These are phyloP conservation scores for Russula vinacea DNA, from an alignment of 768 basidiomycete species.

Conservation along the genomic window DNA sequence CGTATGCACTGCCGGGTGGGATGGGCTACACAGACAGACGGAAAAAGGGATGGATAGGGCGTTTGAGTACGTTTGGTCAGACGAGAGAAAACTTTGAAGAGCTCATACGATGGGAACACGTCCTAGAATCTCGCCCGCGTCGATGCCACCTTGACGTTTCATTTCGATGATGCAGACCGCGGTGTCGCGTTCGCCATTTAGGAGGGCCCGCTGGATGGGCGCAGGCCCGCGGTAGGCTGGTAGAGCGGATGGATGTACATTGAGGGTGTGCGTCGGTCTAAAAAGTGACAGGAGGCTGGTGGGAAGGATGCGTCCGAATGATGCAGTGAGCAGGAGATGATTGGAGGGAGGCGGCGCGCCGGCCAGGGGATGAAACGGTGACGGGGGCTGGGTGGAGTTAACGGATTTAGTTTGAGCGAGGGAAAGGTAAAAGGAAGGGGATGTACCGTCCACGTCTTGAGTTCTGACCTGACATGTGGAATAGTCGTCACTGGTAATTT, in stretches of 20 bases:
- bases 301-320: conserved; percentile 85
- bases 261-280: conserved; percentile 56
- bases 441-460: conserved; percentile 63
- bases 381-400: conserved; percentile 43
- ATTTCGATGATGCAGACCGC: conserved; percentile 83
- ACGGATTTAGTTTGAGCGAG: background rate
- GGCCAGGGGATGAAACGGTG: conserved; percentile 35
- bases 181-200: conserved; percentile 62
- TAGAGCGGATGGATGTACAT: conserved; percentile 87
- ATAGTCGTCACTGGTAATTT: conserved; percentile 57
- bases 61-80: conserved; percentile 1
- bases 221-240: conserved; percentile 88
- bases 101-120: conserved; percentile 47
- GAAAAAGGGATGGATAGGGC: too few relatives aligned
- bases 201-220: conserved; percentile 80
- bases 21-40: conserved; percentile 46
- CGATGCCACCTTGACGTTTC: conserved; percentile 59
- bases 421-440: background rate
- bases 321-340: conserved; percentile 79
- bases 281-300: conserved; percentile 59
- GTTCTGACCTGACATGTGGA: conserved; percentile 55
- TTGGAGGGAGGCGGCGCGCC: conserved; percentile 33
- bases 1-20: conserved; percentile 51
- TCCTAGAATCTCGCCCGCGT: conserved; percentile 72
- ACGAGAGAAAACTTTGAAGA: background rate